Evolutionary conservation across 1,284 basidiomycete species (phyloP).

Genomic region (Apiotrichum akiyoshidainum): DNA sequence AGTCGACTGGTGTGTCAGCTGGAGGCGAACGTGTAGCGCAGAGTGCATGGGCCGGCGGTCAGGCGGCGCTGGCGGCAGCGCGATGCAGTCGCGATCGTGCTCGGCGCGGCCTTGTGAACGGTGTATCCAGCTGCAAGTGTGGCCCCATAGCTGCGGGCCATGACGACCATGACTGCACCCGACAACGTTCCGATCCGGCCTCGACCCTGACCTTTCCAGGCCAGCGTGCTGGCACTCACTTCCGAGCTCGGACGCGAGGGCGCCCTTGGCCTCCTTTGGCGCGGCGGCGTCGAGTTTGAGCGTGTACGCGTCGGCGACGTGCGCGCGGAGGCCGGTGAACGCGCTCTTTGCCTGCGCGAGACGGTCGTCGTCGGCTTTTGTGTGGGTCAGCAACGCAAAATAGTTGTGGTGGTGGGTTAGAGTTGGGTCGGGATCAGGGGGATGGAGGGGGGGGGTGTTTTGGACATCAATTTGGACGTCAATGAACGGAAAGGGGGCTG

Average conservation of each 20-base stretch:
- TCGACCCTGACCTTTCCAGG: background rate
- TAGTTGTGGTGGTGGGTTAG: too few relatives aligned
- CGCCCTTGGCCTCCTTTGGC: background rate
- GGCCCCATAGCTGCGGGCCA: too few relatives aligned
- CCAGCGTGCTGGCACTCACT: background rate
- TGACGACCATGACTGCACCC: background rate
- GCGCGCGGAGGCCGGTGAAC: slow-evolving; percentile 1
- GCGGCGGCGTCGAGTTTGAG: slow-evolving; percentile 8
- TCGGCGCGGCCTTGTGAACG: background rate
- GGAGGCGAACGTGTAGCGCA: too few relatives aligned
- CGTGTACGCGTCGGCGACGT: background rate
- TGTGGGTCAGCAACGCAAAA: background rate
- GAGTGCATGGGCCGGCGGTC: too few relatives aligned
- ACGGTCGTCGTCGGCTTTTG: slow-evolving; percentile 2
- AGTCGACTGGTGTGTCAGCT: slow-evolving; percentile 33
- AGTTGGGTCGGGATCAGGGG: too few relatives aligned
- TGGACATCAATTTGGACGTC: too few relatives aligned
- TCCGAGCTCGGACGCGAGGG: background rate
- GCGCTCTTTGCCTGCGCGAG: slow-evolving; percentile 1
- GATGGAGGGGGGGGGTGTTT: too few relatives aligned
- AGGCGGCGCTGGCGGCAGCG: too few relatives aligned
- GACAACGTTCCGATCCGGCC: background rate
- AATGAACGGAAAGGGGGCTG: background rate
- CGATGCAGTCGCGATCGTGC: background rate
- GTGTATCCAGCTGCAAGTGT: too few relatives aligned